phyloP scores from a whole-genome alignment of 2,329 filamentous ascomycete genomes.

The Ramularia endophylla region DNA sequence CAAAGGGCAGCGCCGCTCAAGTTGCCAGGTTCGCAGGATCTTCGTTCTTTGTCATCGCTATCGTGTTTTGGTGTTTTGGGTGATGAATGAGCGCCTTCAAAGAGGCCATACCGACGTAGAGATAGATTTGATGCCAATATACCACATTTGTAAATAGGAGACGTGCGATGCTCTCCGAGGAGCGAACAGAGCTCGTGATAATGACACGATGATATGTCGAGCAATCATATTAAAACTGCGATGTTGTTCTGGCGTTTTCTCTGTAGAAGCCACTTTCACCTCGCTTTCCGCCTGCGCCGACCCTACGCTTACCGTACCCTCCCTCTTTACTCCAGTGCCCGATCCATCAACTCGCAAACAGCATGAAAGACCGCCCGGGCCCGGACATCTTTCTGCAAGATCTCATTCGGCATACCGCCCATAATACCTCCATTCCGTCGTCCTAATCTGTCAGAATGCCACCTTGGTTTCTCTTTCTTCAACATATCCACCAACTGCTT shows the following conservation, averaged over 20 bases:
- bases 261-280: too few species aligned
- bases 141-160: too few species aligned
- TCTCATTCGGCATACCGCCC: conserved; percentile 17
- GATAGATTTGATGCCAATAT: too few species aligned
- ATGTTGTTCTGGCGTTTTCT: too few species aligned
- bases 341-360: conserved; percentile 28
- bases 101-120: too few species aligned
- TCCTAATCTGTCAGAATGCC: conserved; percentile 29
- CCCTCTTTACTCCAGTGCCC: conserved; percentile 9
- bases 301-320: too few species aligned
- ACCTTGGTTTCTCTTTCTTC: conserved; percentile 30
- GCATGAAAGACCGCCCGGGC: conserved; percentile 30
- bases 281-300: too few species aligned
- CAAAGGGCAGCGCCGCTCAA: conserved; percentile 26
- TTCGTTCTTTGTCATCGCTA: conserved; percentile 17
- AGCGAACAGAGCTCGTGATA: too few species aligned
- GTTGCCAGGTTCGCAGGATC: conserved; percentile 26
- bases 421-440: conserved; percentile 21
- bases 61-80: conserved; percentile 17
- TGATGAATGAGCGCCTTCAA: not conserved
- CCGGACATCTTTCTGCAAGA: conserved; percentile 25
- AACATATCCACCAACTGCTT: conserved; percentile 23
- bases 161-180: too few species aligned
- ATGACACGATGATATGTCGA: too few species aligned
- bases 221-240: too few species aligned